A percentile compares a stretch with the other conserved stretches of the same genome.
These are phyloP conservation scores for Suillus subalutaceus DNA, from an alignment of 768 basidiomycete species.

Conservation along the genomic window DNA sequence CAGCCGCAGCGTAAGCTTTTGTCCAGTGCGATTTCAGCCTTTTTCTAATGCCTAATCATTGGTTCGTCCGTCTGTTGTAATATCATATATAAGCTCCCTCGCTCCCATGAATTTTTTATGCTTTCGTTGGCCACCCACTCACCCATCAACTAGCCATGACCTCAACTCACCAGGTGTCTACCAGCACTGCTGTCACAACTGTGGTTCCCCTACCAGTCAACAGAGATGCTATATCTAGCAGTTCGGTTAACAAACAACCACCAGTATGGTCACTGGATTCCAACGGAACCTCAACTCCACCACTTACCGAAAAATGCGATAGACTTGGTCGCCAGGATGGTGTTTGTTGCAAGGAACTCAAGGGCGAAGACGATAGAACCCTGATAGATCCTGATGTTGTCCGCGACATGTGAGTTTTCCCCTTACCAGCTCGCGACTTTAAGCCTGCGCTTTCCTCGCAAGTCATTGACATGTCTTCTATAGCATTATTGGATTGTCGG, in stretches of 20 bases:
- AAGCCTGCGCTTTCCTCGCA: constrained; percentile 1
- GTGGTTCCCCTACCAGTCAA: constrained; percentile 24
- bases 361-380: constrained; percentile 74
- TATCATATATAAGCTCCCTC: neutral
- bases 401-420: constrained; percentile 71
- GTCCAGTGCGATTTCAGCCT: neutral
- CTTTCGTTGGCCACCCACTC: neutral
- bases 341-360: constrained; percentile 89
- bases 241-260: constrained; percentile 39
- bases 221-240: constrained; percentile 10
- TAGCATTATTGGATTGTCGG: constrained; percentile 88
- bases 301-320: constrained; percentile 61
- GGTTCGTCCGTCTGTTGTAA: neutral
- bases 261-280: constrained; percentile 71
- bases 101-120: neutral
- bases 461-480: constrained; percentile 16
- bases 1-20: neutral
- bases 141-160: neutral
- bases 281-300: constrained; percentile 39
- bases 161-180: neutral
- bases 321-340: constrained; percentile 56
- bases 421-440: neutral
- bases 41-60: neutral
- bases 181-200: neutral
- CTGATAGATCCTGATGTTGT: constrained; percentile 87